Evolutionary conservation across 176 grass and related monocot genomes (phyloP).

Genomic region (Hordeum marinum): DNA sequence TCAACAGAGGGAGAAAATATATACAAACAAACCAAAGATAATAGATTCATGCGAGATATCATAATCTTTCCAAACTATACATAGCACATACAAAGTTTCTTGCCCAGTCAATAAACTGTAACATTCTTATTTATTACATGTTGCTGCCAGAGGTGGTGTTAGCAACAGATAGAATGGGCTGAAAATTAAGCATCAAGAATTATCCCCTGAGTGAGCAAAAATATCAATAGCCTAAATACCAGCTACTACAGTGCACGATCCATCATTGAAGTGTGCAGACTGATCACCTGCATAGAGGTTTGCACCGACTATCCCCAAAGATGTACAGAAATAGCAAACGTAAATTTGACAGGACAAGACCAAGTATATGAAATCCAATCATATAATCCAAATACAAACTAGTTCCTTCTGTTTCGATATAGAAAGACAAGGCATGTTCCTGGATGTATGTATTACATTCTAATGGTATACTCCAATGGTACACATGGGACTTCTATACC

Average conservation of each 20-base stretch:
- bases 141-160: neutral
- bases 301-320: slow-evolving; percentile 10
- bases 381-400: neutral
- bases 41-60: neutral
- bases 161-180: neutral
- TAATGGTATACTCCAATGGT: too few relatives aligned
- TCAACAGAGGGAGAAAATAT: slow-evolving; percentile 3
- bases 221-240: slow-evolving; percentile 1
- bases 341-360: neutral
- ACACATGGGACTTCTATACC: too few relatives aligned
- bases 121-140: neutral
- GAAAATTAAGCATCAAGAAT: slow-evolving; percentile 1
- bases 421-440: neutral
- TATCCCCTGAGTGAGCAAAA: neutral
- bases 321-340: neutral
- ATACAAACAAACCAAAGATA: slow-evolving; percentile 7
- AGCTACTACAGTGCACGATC: neutral
- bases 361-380: slow-evolving; percentile 11
- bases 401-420: neutral
- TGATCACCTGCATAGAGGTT: slow-evolving; percentile 25
- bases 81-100: neutral
- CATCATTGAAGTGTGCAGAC: neutral
- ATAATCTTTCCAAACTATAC: neutral
- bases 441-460: neutral
- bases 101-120: neutral